phyloP scores from a whole-genome alignment of 345 rosid species.

The Aegle marmelos region DNA sequence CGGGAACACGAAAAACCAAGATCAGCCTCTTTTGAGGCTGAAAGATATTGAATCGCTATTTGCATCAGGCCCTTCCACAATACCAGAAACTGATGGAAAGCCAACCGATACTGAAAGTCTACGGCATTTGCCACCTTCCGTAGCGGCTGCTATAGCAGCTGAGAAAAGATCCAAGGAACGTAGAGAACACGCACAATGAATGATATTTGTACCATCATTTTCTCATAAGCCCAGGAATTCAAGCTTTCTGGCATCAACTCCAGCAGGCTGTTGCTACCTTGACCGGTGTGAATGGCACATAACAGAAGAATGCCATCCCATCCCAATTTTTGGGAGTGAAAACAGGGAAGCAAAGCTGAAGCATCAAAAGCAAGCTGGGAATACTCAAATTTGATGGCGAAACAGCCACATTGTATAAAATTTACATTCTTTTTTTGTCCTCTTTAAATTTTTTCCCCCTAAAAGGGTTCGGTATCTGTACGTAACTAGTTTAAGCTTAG shows the following conservation, averaged over 20 bases:
- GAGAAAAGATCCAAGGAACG: constrained; percentile 68
- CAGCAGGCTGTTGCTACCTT: not conserved
- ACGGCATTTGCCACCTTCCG: constrained; percentile 67
- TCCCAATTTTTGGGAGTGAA: not conserved
- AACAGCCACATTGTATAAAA: not conserved
- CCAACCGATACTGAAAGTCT: constrained; percentile 36
- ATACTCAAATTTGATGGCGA: not conserved
- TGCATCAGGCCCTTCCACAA: constrained; percentile 31
- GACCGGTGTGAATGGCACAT: not conserved
- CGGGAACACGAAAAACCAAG: constrained; percentile 86
- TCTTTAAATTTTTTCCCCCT: too few species aligned
- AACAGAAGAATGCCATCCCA: not conserved
- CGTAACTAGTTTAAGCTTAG: too few species aligned
- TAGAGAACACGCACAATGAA: constrained; percentile 2
- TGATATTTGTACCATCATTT: not conserved
- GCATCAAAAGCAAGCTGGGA: not conserved
- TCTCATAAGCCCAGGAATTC: not conserved
- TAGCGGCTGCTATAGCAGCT: constrained; percentile 89
- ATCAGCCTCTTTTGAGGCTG: constrained; percentile 72
- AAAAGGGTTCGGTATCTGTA: too few species aligned
- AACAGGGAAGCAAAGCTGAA: not conserved
- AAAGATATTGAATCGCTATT: constrained; percentile 81
- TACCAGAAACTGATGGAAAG: constrained; percentile 35
- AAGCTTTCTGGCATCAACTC: not conserved
- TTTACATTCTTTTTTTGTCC: not conserved